A percentile compares a stretch with the other conserved stretches of the same genome.
Evolutionary conservation across 768 basidiomycete species (phyloP).

Genomic region (Trametes cinnabarina): DNA sequence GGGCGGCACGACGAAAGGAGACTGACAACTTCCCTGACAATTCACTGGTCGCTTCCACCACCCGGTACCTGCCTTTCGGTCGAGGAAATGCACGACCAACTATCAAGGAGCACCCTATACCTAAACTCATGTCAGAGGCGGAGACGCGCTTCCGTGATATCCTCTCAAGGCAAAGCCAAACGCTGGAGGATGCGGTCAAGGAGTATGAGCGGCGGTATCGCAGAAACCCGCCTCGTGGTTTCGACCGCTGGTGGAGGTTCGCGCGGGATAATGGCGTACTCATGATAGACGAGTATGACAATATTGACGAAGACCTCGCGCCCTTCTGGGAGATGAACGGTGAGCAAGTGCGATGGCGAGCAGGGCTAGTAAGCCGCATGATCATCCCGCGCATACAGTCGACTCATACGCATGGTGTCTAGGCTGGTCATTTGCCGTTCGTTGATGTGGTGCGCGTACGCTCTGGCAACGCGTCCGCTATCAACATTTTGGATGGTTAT

Average conservation of each 20-base stretch:
- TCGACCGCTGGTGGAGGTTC: conserved; percentile 88
- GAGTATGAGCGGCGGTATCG: conserved; percentile 82
- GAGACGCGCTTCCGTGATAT: conserved; percentile 67
- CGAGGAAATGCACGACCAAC: conserved; percentile 16
- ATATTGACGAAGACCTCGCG: conserved; percentile 71
- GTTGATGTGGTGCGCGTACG: conserved; percentile 84
- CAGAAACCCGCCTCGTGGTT: conserved; percentile 83
- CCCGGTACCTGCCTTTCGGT: conserved; percentile 25
- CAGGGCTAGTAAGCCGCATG: conserved; percentile 47
- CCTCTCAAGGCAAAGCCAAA: conserved; percentile 74
- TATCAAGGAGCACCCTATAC: conserved; percentile 71
- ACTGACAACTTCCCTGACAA: conserved; percentile 27
- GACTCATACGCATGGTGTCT: conserved; percentile 5
- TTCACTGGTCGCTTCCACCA: conserved; percentile 22
- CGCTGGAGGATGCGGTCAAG: conserved; percentile 70
- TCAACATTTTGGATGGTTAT: conserved; percentile 56
- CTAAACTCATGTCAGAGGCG: conserved; percentile 79
- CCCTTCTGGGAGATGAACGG: conserved; percentile 82
- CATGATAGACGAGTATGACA: conserved; percentile 89
- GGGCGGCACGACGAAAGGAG: conserved; percentile 27
- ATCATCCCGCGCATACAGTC: background rate
- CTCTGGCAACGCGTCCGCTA: conserved; percentile 56
- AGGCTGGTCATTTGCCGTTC: conserved; percentile 78
- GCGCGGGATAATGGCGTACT: conserved; percentile 67
- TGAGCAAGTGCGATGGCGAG: conserved; percentile 65